Evolutionary conservation across 306 rosid species (phyloP).

Genomic region (Astragalus glycyphyllos): DNA sequence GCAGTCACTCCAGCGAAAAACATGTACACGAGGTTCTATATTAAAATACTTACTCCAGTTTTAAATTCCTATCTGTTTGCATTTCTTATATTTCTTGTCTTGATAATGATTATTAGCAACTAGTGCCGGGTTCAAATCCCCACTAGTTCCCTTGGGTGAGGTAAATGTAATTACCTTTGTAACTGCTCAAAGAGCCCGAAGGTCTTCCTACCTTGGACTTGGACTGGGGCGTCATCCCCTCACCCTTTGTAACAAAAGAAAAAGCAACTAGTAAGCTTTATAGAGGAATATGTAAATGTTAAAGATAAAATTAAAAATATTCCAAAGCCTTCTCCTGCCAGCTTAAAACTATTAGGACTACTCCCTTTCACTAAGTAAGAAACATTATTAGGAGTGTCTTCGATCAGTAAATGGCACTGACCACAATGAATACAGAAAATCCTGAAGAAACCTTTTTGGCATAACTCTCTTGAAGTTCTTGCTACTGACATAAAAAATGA

Average conservation of each 20-base stretch:
- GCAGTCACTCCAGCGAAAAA: constrained; percentile 36
- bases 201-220: too few species aligned
- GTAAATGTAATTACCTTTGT: too few species aligned
- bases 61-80: constrained; percentile 34
- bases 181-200: too few species aligned
- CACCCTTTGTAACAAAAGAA: too few species aligned
- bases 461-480: constrained; percentile 28
- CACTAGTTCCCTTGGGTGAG: too few species aligned
- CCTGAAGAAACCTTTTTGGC: constrained; percentile 29
- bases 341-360: constrained; percentile 36
- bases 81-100: constrained; percentile 10
- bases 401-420: constrained; percentile 21
- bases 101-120: constrained; percentile 26
- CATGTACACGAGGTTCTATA: constrained; percentile 48
- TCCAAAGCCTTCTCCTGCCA: constrained; percentile 15
- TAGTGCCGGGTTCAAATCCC: too few species aligned
- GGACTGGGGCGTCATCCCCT: too few species aligned
- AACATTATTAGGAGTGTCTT: constrained; percentile 34
- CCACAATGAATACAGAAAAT: constrained; percentile 28
- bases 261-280: constrained; percentile 1
- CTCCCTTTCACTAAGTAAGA: background rate
- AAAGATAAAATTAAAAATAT: constrained; percentile 27
- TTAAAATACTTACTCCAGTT: constrained; percentile 17
- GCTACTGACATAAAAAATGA: constrained; percentile 47
- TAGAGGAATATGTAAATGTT: constrained; percentile 24